A percentile compares a stretch with the other conserved stretches of the same genome.
phyloP scores from a whole-genome alignment of 1,284 basidiomycete species.

The Trametes sp. region DNA sequence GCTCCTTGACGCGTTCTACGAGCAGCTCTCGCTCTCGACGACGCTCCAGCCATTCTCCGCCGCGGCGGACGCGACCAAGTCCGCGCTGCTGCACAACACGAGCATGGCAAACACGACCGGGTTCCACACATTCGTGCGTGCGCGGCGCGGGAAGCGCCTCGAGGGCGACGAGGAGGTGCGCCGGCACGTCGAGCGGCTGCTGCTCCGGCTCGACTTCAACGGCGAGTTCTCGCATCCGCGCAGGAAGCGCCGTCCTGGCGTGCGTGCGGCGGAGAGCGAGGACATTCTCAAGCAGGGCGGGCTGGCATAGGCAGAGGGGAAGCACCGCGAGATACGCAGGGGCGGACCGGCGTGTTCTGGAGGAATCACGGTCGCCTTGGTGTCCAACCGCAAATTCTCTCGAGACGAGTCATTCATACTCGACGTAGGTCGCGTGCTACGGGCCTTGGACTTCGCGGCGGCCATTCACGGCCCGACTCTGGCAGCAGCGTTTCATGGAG shows the following conservation, averaged over 20 bases:
- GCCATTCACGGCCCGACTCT: too few species aligned
- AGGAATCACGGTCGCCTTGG: not conserved
- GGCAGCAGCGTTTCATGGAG: too few species aligned
- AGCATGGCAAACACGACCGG: constrained; percentile 67
- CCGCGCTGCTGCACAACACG: constrained; percentile 60
- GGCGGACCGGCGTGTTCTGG: not conserved
- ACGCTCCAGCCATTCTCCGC: constrained; percentile 71
- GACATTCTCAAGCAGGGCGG: constrained; percentile 57
- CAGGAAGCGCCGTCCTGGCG: constrained; percentile 37
- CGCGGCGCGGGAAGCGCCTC: constrained; percentile 54
- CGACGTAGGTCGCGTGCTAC: not conserved
- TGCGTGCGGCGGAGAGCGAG: constrained; percentile 37
- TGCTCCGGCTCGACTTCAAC: constrained; percentile 88
- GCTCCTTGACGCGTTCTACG: constrained; percentile 77
- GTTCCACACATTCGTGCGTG: constrained; percentile 56
- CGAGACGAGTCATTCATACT: not conserved
- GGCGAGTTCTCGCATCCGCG: constrained; percentile 72
- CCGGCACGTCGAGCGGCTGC: constrained; percentile 82
- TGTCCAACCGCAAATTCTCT: not conserved
- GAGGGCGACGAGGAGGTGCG: constrained; percentile 70
- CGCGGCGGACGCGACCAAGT: constrained; percentile 69
- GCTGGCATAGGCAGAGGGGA: constrained; percentile 34
- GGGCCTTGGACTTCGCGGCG: too few species aligned
- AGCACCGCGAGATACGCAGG: too few species aligned
- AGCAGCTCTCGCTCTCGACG: constrained; percentile 77